Evolutionary conservation across 805 yeast species (phyloP), one percentile per base, ranked within the genome.

Genomic region (Teunomyces funiuensis): DNA sequence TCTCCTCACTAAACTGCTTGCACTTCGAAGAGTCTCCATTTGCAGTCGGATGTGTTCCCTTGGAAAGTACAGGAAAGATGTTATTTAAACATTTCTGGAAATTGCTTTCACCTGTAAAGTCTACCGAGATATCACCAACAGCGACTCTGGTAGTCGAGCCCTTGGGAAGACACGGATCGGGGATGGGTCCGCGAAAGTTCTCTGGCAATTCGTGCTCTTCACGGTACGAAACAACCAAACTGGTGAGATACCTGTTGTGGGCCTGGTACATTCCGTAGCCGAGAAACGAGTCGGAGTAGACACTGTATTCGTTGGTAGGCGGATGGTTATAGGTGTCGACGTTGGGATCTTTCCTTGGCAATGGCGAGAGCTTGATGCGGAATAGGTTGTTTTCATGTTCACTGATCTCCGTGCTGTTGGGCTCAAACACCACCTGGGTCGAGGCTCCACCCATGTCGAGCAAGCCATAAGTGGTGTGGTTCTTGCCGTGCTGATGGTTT

Each of bases 391-490:
- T 74, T 17, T 61, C 52, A 44, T 76, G 80, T 31, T 73, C 76
- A 2, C 53, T 52, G 3, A 58, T 58, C 42, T 74, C 79, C 1
- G 75, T 65, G 15, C 55, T 36, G 50, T 74, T 73, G 0, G 88
- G 87, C 55, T 73, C 78, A 50, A 81, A 82, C 3, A 80, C 80
- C 15, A 82, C 76, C 53, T 82, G 87, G 0, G 84, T 77, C 1
- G 82, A 76, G 0, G 83, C 82, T 0, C 84, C 85, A 8, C 85
- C 85, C 80, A 80, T 73, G 46, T 79, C 82, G 28, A 80, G 57
- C 11, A 80, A 54, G 0, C 87, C 88, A 45, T 71, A 79, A 0
- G 85, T 74, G 9, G 69, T 57, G 41, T 70, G 73, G 34, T 62
- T 61, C 33, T 70, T 65, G 5, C 77, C 78, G 40, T 69, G 75